These are phyloP conservation scores for Porpolomopsis calyptriformis DNA, from an alignment of 768 basidiomycete genomes.

Conservation along the genomic window DNA sequence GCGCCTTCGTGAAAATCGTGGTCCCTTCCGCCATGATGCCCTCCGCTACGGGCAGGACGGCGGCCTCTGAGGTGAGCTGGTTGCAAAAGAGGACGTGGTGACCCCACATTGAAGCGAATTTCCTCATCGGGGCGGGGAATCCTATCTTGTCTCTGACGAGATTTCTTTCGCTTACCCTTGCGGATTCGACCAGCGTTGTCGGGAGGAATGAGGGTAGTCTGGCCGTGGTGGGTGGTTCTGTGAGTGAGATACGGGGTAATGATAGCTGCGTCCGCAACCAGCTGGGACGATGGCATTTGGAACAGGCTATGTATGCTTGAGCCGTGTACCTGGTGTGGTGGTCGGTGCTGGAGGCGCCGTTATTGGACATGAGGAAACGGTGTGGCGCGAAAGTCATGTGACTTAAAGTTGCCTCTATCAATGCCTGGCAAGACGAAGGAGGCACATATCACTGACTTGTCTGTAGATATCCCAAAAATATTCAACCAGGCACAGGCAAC, in stretches of 20 bases:
- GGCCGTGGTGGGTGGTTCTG: constrained; percentile 42
- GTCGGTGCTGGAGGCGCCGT: background rate
- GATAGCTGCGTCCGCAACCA: constrained; percentile 39
- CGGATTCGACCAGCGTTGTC: constrained; percentile 42
- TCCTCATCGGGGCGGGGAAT: constrained; percentile 36
- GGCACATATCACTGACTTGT: background rate
- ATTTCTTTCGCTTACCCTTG: constrained; percentile 32
- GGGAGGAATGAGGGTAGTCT: constrained; percentile 36
- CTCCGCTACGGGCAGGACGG: background rate
- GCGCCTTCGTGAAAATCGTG: constrained; percentile 7
- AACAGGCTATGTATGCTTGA: constrained; percentile 19
- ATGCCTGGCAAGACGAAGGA: constrained; percentile 1
- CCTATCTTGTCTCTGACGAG: constrained; percentile 29
- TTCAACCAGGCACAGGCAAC: constrained; percentile 73
- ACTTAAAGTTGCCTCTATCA: background rate
- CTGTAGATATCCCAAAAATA: constrained; percentile 25
- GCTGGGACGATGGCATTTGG: constrained; percentile 32
- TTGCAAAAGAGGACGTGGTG: constrained; percentile 22
- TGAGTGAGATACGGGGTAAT: constrained; percentile 52
- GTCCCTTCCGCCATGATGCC: constrained; percentile 1
- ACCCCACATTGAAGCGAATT: constrained; percentile 32
- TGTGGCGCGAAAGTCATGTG: background rate
- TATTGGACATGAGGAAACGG: background rate
- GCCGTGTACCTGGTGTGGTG: background rate
- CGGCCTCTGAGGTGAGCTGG: background rate